A percentile compares a stretch with the other conserved stretches of the same genome.
phyloP scores from a whole-genome alignment of 2,329 filamentous ascomycete species.

The Zelopaecilomyces penicillatus region DNA sequence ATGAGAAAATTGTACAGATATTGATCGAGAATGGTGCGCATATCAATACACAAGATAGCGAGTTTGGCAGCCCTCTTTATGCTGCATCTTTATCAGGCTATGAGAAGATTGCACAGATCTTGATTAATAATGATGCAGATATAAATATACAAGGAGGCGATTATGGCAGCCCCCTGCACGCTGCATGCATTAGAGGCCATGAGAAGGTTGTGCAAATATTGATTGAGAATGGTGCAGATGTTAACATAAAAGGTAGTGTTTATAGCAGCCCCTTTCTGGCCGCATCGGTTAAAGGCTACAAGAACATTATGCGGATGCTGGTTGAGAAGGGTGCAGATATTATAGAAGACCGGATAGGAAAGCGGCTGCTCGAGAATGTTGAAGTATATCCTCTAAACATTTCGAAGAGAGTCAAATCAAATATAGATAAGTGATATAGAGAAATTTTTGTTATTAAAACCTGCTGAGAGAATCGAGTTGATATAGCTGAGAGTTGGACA shows the following conservation, averaged over 20 bases:
- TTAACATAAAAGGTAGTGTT: not conserved
- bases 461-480: too few relatives aligned
- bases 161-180: not conserved
- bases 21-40: conserved; percentile 5
- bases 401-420: too few relatives aligned
- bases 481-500: too few relatives aligned
- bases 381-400: too few relatives aligned
- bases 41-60: not conserved
- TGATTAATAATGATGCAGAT: not conserved
- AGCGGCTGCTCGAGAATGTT: too few relatives aligned
- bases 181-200: not conserved
- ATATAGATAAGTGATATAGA: too few relatives aligned
- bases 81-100: conserved; percentile 2
- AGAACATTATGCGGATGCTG: not conserved
- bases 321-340: conserved; percentile 4
- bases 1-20: not conserved
- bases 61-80: not conserved
- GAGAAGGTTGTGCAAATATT: not conserved
- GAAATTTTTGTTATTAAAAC: too few relatives aligned
- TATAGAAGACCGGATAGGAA: too few relatives aligned
- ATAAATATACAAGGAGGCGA: not conserved
- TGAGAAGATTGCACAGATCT: not conserved
- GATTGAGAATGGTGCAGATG: conserved; percentile 4
- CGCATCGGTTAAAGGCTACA: conserved; percentile 1
- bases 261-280: not conserved